Evolutionary conservation across 176 grass and related monocot genomes (phyloP).

Genomic region (Hyparrhenia diplandra): DNA sequence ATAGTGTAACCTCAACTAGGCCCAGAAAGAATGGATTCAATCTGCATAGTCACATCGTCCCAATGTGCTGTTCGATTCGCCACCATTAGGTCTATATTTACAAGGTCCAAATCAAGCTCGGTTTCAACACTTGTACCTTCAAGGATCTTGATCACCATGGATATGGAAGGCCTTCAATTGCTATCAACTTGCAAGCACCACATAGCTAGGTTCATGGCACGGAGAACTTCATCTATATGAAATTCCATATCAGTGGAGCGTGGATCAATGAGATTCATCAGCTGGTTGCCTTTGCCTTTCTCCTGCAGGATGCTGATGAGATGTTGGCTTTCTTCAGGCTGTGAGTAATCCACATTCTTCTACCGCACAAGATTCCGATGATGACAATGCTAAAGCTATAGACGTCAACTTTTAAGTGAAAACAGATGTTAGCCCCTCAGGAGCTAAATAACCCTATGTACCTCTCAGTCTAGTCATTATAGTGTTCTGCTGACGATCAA

Average conservation of each 20-base stretch:
- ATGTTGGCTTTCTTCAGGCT: conserved; percentile 38
- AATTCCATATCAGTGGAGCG: conserved; percentile 10
- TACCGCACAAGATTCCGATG: conserved; percentile 50
- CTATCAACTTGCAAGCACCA: conserved; percentile 59
- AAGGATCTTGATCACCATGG: conserved; percentile 52
- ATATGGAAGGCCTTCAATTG: conserved; percentile 43
- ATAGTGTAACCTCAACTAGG: too few relatives aligned
- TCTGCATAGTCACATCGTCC: too few relatives aligned
- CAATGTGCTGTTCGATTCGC: neutral
- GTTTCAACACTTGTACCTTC: too few relatives aligned
- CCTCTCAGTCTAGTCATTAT: conserved; percentile 57
- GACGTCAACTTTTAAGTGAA: conserved; percentile 49
- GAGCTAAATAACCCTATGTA: conserved; percentile 49
- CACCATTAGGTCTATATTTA: too few relatives aligned
- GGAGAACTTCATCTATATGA: conserved; percentile 29
- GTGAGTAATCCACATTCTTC: conserved; percentile 49
- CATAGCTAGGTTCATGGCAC: conserved; percentile 37
- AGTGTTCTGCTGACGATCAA: conserved; percentile 44
- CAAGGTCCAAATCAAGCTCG: too few relatives aligned
- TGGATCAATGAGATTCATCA: conserved; percentile 29
- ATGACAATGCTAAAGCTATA: conserved; percentile 52
- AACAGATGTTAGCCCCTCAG: conserved; percentile 46
- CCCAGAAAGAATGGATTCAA: too few relatives aligned
- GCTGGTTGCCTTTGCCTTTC: conserved; percentile 22
- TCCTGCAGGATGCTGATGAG: conserved; percentile 35